Percentiles rank a stretch among this genome's conserved stretches.
These are phyloP conservation scores for Hypsizygus marmoreus DNA, from an alignment of 768 basidiomycete species.

Conservation along the genomic window DNA sequence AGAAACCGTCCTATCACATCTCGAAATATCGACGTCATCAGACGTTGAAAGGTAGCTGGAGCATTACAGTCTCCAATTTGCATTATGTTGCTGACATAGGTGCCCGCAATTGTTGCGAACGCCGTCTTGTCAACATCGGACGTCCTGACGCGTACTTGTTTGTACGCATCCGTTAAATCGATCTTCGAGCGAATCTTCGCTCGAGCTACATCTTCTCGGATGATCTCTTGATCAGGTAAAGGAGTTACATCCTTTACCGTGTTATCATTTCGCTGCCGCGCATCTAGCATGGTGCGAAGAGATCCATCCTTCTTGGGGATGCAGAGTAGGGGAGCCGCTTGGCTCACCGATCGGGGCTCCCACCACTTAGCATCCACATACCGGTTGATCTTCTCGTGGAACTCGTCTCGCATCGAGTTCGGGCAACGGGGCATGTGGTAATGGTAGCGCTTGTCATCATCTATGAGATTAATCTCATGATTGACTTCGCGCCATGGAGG, in stretches of 20 bases:
- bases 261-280: conserved; percentile 38
- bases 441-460: conserved; percentile 29
- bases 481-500: conserved; percentile 38
- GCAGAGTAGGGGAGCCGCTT: conserved; percentile 32
- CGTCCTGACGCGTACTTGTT: conserved; percentile 44
- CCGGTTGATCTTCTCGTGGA: conserved; percentile 29
- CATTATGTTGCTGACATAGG: conserved; percentile 39
- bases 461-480: conserved; percentile 37
- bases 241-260: conserved; percentile 40
- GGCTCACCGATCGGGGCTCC: conserved; percentile 18
- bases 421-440: conserved; percentile 34
- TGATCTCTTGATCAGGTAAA: conserved; percentile 40
- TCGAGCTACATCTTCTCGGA: conserved; percentile 29
- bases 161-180: conserved; percentile 40
- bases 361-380: conserved; percentile 38
- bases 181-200: conserved; percentile 35
- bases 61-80: conserved; percentile 50
- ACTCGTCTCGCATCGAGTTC: conserved; percentile 23
- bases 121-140: conserved; percentile 34
- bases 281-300: conserved; percentile 35
- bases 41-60: conserved; percentile 43
- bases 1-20: conserved; percentile 38
- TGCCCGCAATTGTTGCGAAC: conserved; percentile 38
- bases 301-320: conserved; percentile 32
- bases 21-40: conserved; percentile 44